phyloP scores from a whole-genome alignment of 1,284 basidiomycete genomes.

The Apiotrichum gamsii region DNA sequence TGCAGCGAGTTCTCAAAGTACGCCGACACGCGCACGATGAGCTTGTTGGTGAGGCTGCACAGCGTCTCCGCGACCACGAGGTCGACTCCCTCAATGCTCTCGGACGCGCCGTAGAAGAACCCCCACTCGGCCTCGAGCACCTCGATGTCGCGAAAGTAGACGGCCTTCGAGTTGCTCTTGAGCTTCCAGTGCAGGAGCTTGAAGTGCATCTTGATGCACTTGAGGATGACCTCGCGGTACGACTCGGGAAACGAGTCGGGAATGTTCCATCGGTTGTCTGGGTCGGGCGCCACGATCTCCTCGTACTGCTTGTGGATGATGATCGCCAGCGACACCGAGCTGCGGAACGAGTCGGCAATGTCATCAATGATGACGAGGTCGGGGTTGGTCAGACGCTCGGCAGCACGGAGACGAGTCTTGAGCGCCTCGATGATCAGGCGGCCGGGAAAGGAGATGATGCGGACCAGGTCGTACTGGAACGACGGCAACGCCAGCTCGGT shows the following conservation, averaged over 20 bases:
- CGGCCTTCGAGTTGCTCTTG: constrained; percentile 82
- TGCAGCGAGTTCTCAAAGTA: constrained; percentile 92
- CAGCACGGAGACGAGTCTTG: constrained; percentile 82
- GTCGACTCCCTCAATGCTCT: constrained; percentile 83
- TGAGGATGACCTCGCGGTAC: constrained; percentile 83
- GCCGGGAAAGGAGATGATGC: constrained; percentile 90
- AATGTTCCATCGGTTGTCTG: constrained; percentile 78
- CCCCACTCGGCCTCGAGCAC: constrained; percentile 94
- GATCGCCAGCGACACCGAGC: constrained; percentile 87
- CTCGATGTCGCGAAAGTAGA: constrained; percentile 97
- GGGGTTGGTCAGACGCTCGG: constrained; percentile 79
- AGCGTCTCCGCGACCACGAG: constrained; percentile 88
- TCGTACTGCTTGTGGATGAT: constrained; percentile 92
- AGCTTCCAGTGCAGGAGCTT: constrained; percentile 91
- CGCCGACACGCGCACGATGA: constrained; percentile 82
- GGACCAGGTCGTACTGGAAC: constrained; percentile 86
- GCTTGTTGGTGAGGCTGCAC: constrained; percentile 80
- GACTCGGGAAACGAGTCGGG: constrained; percentile 80
- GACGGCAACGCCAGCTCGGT: constrained; percentile 75
- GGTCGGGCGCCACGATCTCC: constrained; percentile 77
- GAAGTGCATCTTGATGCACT: constrained; percentile 87
- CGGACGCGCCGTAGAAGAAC: constrained; percentile 87
- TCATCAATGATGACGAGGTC: constrained; percentile 87
- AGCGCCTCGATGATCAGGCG: constrained; percentile 87
- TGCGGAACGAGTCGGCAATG: constrained; percentile 86